phyloP scores from a whole-genome alignment of 176 grass and related monocot genomes.

The Avena sativa region DNA sequence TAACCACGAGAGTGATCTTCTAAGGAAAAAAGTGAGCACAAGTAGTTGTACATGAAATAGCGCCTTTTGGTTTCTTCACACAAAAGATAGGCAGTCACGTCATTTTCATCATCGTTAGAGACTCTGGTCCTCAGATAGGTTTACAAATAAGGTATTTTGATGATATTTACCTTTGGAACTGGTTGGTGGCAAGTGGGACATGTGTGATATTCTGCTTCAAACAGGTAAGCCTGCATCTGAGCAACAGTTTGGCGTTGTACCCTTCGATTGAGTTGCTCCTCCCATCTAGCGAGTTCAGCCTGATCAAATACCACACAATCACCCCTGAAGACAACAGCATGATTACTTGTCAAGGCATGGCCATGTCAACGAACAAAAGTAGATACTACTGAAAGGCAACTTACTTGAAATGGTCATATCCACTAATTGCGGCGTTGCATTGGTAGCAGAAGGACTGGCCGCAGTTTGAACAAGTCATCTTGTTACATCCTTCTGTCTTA shows the following conservation, averaged over 20 bases:
- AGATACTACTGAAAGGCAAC: conserved; percentile 19
- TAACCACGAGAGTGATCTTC: not conserved
- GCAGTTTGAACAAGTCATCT: conserved; percentile 74
- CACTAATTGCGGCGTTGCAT: conserved; percentile 71
- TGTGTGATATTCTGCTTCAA: conserved; percentile 39
- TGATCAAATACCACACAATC: conserved; percentile 62
- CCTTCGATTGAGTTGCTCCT: conserved; percentile 58
- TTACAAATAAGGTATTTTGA: not conserved
- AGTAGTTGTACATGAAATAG: not conserved
- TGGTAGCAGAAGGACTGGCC: conserved; percentile 70
- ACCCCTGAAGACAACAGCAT: conserved; percentile 46
- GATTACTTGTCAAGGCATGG: conserved; percentile 17
- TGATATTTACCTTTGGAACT: conserved; percentile 57
- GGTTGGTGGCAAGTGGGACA: conserved; percentile 68
- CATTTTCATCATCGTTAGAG: not conserved
- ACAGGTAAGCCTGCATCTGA: conserved; percentile 46
- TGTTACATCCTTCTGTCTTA: conserved; percentile 81
- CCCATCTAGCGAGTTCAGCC: conserved; percentile 70
- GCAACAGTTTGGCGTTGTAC: conserved; percentile 48
- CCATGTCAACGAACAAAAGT: conserved; percentile 15
- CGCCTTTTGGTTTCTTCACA: too few relatives aligned
- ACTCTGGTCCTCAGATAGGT: not conserved
- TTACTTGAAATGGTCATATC: conserved; percentile 84
- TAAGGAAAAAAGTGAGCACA: not conserved
- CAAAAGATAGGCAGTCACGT: not conserved